Percentiles rank a stretch among this genome's conserved stretches.
Evolutionary conservation across 2,329 filamentous ascomycete species (phyloP).

Genomic region (Colletotrichum limetticola): DNA sequence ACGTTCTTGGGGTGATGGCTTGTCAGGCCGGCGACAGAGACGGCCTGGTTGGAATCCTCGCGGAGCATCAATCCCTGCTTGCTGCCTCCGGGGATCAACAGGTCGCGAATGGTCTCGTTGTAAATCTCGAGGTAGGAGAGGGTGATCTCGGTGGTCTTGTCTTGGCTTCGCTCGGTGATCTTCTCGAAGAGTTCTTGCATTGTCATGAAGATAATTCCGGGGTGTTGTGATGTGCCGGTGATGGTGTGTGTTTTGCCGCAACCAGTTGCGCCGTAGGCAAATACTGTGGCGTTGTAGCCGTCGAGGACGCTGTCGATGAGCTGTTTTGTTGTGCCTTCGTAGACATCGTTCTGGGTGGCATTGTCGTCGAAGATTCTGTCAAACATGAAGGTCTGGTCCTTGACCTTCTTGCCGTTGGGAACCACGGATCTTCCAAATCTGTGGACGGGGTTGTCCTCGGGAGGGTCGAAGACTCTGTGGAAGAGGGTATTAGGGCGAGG

Average conservation of each 20-base stretch:
- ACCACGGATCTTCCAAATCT: constrained; percentile 86
- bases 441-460: constrained; percentile 92
- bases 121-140: constrained; percentile 98
- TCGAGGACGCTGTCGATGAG: constrained; percentile 96
- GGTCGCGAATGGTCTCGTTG: constrained; percentile 97
- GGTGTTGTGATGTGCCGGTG: constrained; percentile 88
- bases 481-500: constrained; percentile 34
- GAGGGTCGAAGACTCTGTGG: constrained; percentile 91
- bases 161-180: constrained; percentile 85
- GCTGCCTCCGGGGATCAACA: constrained; percentile 86
- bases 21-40: constrained; percentile 89
- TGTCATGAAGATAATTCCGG: constrained; percentile 97
- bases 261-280: constrained; percentile 96
- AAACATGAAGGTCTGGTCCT: constrained; percentile 97
- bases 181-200: constrained; percentile 99
- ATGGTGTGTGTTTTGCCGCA: constrained; percentile 99
- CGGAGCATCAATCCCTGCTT: constrained; percentile 90
- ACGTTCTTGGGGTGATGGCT: constrained; percentile 93
- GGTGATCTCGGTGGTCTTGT: constrained; percentile 90
- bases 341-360: constrained; percentile 90
- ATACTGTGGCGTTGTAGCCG: constrained; percentile 98
- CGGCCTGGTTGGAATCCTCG: constrained; percentile 92
- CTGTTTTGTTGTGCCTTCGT: constrained; percentile 88
- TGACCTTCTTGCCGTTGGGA: constrained; percentile 87
- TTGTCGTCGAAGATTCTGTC: constrained; percentile 98